Evolutionary conservation across 176 grass and related monocot genomes (phyloP).

Genomic region (Bromus sterilis): DNA sequence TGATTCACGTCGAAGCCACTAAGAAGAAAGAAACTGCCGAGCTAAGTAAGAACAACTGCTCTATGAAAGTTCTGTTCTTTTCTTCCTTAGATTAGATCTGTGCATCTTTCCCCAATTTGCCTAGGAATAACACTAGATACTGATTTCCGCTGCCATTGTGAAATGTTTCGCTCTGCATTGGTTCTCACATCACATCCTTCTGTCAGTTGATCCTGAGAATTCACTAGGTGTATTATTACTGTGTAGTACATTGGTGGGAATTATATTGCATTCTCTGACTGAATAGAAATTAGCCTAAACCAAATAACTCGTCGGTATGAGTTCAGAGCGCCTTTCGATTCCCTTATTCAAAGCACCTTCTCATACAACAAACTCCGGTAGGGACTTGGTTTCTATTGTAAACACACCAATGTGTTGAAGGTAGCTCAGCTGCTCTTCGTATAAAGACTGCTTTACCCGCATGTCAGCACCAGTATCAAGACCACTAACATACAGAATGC

Average conservation of each 20-base stretch:
- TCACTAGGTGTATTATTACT: background rate
- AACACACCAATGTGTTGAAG: background rate
- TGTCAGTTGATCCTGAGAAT: background rate
- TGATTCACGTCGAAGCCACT: background rate
- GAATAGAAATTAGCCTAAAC: background rate
- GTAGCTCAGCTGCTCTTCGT: too few species aligned
- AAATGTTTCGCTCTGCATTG: background rate
- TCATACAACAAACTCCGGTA: background rate
- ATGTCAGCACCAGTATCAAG: background rate
- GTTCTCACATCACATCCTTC: background rate
- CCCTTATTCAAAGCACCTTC: background rate
- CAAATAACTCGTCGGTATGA: background rate
- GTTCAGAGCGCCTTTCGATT: background rate
- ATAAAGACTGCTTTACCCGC: background rate
- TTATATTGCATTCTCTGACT: background rate
- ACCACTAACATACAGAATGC: background rate
- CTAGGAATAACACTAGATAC: background rate
- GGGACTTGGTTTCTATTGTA: background rate
- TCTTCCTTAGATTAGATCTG: background rate
- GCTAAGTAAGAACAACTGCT: background rate
- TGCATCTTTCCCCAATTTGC: background rate
- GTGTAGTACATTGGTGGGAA: background rate
- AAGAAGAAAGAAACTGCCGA: background rate
- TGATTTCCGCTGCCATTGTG: background rate
- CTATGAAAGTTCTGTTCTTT: background rate